Conservation (phyloP, 306 rosid species). For the Dryas drummondii region DNA sequence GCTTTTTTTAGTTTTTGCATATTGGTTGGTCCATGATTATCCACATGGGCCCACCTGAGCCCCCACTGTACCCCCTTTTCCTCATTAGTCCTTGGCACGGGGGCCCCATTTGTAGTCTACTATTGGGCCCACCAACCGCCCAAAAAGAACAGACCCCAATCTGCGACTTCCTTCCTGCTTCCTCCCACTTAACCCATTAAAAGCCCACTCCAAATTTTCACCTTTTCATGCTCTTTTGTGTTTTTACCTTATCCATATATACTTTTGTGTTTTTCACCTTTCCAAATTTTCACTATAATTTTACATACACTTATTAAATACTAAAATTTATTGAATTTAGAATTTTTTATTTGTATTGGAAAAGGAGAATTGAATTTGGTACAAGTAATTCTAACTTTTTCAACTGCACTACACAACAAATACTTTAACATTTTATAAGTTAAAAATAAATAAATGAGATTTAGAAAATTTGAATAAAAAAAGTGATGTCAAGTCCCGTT, state of each 20-base stretch:
- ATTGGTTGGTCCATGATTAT: constrained; percentile 31
- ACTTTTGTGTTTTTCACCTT: background rate
- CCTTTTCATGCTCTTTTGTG: constrained; percentile 17
- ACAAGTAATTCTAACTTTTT: no score
- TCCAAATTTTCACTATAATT: no score
- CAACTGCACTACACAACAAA: no score
- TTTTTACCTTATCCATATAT: background rate
- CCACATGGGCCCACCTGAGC: constrained; percentile 9
- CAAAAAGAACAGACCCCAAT: constrained; percentile 34
- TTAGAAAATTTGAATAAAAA: no score
- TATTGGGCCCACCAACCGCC: constrained; percentile 31
- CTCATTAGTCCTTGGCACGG: background rate
- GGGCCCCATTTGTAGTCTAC: constrained; percentile 27
- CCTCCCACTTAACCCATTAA: background rate
- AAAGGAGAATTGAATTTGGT: no score
- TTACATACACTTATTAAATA: no score
- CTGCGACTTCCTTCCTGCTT: constrained; percentile 3
- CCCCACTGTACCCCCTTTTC: constrained; percentile 1
- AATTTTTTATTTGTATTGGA: no score
- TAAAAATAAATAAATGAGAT: no score
- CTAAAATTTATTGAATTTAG: no score
- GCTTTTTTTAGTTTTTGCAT: constrained; percentile 25
- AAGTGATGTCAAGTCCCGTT: no score
- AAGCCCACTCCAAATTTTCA: constrained; percentile 19
- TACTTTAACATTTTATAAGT: no score